phyloP scores from a whole-genome alignment of 2,329 filamentous ascomycete species.

The Metarhizium brunneum region DNA sequence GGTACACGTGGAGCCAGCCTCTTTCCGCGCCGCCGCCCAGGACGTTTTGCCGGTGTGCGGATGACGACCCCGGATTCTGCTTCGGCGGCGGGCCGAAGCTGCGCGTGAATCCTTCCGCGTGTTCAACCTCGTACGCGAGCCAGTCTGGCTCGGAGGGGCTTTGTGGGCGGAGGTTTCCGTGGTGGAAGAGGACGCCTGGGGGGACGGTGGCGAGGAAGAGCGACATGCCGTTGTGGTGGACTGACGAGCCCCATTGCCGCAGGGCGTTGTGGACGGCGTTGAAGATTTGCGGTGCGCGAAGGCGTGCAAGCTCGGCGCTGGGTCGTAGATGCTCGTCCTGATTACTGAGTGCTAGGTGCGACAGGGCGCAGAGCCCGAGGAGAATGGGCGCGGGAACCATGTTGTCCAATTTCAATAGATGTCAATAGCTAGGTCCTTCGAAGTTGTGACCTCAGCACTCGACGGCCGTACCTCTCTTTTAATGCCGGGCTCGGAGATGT shows the following conservation, averaged over 20 bases:
- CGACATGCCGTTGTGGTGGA: slow-evolving; percentile 56
- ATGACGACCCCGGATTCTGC: not conserved
- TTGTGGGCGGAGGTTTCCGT: slow-evolving; percentile 35
- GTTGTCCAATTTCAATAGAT: too few species aligned
- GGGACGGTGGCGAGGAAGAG: slow-evolving; percentile 49
- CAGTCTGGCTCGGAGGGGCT: slow-evolving; percentile 44
- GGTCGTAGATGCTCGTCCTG: not conserved
- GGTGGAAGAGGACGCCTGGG: slow-evolving; percentile 45
- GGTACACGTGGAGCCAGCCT: slow-evolving; percentile 47
- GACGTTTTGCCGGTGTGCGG: not conserved
- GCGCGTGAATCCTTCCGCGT: slow-evolving; percentile 46
- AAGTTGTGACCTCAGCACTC: too few species aligned
- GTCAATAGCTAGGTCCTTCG: too few species aligned
- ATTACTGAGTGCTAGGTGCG: not conserved
- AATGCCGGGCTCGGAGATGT: too few species aligned
- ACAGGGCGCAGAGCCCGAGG: not conserved
- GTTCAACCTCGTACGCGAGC: slow-evolving; percentile 55
- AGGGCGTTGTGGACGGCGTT: slow-evolving; percentile 52
- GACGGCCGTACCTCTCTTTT: too few species aligned
- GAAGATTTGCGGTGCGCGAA: slow-evolving; percentile 44
- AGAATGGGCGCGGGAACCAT: not conserved
- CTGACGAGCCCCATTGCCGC: slow-evolving; percentile 52
- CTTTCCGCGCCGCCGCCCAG: not conserved
- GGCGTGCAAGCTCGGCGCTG: not conserved
- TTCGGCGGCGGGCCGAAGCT: not conserved